A percentile compares a stretch with the other conserved stretches of the same genome.
phyloP scores from a whole-genome alignment of 116 monocot species.

The Cymodocea nodosa region DNA sequence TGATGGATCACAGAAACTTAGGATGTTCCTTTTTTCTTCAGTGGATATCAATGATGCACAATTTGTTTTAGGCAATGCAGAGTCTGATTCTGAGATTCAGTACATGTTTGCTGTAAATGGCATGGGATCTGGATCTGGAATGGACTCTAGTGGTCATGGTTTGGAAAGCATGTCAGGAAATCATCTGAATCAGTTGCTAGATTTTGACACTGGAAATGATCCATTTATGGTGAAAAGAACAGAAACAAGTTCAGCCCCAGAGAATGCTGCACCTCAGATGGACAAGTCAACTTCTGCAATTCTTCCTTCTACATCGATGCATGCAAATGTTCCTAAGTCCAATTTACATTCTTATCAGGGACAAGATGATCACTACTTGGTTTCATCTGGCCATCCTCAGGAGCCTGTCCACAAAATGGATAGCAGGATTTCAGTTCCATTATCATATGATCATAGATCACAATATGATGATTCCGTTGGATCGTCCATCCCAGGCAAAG shows the following conservation, averaged over 20 bases:
- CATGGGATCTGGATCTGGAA: conserved; percentile 16
- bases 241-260: conserved; percentile 11
- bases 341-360: conserved; percentile 20
- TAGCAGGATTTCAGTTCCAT: conserved; percentile 32
- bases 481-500: conserved; percentile 11
- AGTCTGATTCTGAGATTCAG: conserved; percentile 81
- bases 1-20: conserved; percentile 73
- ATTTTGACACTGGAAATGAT: conserved; percentile 21
- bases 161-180: conserved; percentile 32
- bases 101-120: conserved; percentile 96
- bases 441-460: conserved; percentile 37
- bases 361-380: conserved; percentile 17
- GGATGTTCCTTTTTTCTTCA: conserved; percentile 80
- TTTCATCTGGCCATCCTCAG: conserved; percentile 6
- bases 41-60: conserved; percentile 59
- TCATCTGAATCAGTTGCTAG: conserved; percentile 51
- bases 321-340: conserved; percentile 8
- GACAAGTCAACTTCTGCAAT: conserved; percentile 7
- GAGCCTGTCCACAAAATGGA: conserved; percentile 17
- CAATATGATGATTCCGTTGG: conserved; percentile 24
- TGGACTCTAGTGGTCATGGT: conserved; percentile 17
- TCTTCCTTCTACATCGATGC: conserved; percentile 5
- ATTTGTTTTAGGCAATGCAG: conserved; percentile 59
- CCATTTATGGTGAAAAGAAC: conserved; percentile 13
- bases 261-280: conserved; percentile 9